Evolutionary conservation across 768 basidiomycete genomes (phyloP), one percentile per base, ranked within the genome.

Genomic region (Infundibulicybe gibba): DNA sequence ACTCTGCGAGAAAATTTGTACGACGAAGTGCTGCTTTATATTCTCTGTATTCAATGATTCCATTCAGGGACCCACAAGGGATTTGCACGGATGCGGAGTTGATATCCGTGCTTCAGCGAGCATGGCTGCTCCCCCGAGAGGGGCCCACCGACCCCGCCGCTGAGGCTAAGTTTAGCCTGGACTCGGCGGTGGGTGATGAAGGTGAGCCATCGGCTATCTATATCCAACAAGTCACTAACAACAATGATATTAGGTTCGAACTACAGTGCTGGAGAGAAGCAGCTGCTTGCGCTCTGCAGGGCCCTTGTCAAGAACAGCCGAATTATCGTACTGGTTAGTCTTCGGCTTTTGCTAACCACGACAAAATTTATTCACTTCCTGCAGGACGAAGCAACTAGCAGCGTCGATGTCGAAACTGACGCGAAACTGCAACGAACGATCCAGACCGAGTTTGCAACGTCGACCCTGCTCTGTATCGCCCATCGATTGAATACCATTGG

Each of bases 141-240:
- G 79, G 77, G 5, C 17, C 64, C 13, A 42, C 62, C 21, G 70
- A 80, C 54, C 58, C 78, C 6, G 54, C 57, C 35, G 69, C 72
- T 8, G 76, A 82, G 50, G 71, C 76, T 13, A 90, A 90, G 58
- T 87, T 87, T 63, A 79, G 77, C 49, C 61, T 89, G 25, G 79
- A 84, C 56, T 69, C 80, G 0, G 61, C 62, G 1, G 81, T 89
- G 6, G 75, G 77, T 2, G 80, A 84, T 56, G 85, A 87, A 63
- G 85, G 84, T 70, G 40, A 33, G 63, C 52, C 1, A 25, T 25
- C 25, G 25, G 25, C 8, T 25, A 8, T 25, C 25, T 8, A 25
- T 3, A 8, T 25, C 25, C 25, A 25, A 25, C 25, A 25, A 8
- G 8, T 25, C 8, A 4, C 25, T 25, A 25, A 25, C 25, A 8